phyloP scores from a whole-genome alignment of 345 rosid genomes.

The Salix purpurea region DNA sequence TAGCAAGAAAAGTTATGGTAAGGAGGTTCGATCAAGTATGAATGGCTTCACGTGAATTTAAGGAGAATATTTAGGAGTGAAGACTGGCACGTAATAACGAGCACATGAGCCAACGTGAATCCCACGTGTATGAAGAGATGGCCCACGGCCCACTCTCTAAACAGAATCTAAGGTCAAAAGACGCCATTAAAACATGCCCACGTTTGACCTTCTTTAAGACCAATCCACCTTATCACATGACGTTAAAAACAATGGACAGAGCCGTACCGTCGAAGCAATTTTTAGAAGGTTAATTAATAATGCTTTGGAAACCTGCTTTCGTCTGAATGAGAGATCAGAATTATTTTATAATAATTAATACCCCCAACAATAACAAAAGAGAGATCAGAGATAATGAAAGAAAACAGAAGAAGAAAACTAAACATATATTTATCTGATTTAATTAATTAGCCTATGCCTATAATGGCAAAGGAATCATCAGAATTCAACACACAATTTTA shows the following conservation, averaged over 20 bases:
- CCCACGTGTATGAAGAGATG: slow-evolving; percentile 50
- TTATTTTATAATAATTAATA: slow-evolving; percentile 4
- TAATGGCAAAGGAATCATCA: slow-evolving; percentile 43
- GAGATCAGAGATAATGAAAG: neutral
- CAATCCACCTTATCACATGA: slow-evolving; percentile 4
- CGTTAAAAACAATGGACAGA: neutral
- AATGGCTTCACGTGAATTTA: slow-evolving; percentile 1
- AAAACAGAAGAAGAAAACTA: neutral
- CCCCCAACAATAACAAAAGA: neutral
- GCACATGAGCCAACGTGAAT: slow-evolving; percentile 39
- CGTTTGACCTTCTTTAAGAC: neutral
- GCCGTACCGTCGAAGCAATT: slow-evolving; percentile 8
- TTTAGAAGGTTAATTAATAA: neutral
- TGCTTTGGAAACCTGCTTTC: slow-evolving; percentile 30
- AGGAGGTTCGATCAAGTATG: slow-evolving; percentile 2
- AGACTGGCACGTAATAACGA: slow-evolving; percentile 66
- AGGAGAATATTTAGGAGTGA: slow-evolving; percentile 39
- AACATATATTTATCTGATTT: slow-evolving; percentile 23
- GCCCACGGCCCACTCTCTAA: slow-evolving; percentile 43
- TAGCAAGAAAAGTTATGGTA: neutral
- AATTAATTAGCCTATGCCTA: slow-evolving; percentile 32
- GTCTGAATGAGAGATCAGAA: neutral
- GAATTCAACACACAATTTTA: slow-evolving; percentile 50
- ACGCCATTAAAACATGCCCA: slow-evolving; percentile 30
- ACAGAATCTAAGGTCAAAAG: slow-evolving; percentile 23